Evolutionary conservation across 352 stramenopile genomes (phyloP), one percentile per base, ranked within the genome.

Genomic region (Pythium scleroteichum): DNA sequence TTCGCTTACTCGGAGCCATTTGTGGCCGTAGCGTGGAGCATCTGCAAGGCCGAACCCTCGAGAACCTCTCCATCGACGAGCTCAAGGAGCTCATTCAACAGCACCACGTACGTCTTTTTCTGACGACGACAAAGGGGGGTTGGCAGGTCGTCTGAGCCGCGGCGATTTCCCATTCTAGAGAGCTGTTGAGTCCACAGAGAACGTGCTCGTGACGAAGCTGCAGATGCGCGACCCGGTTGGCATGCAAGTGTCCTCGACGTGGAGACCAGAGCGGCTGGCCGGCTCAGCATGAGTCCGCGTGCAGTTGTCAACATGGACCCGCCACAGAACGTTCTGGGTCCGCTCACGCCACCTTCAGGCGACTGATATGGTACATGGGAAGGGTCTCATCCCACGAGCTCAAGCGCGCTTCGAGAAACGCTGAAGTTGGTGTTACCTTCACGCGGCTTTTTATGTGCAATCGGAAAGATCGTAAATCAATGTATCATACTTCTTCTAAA

Each of bases 61-160:
- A 85, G 42, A 27, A 23, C 2, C 57, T 76, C 9, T 55, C 66
- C 6, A 64, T 66, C 24, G 70, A 79, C 0, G 57, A 69, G 0
- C 64, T 90, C 8, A 88, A 85, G 47, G 68, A 75, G 17, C 68
- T 88, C 9, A 82, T 90, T 50, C 74, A 88, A 33, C 66, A 72
- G 23, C 77, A 90, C 58, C 69, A 90, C 59, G 80, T 82, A 64
- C 39, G 44, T 46, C 12, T 35, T 14, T n/a, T 45, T 24, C 23
- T 26, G 40, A 53, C 57, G 16, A 50, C 14, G 13, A 44, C 39
- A 33, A 2, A n/a, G n/a, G n/a, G n/a, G n/a, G n/a, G n/a, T n/a
- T n/a, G n/a, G n/a, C n/a, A n/a, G n/a, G n/a, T n/a, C n/a, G n/a
- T n/a, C 29, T 19, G 24, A 8, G 16, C 3, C n/a, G n/a, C 40